Percentiles rank a stretch among this genome's conserved stretches.
Conservation (phyloP, 805 yeast species). For the Candida orba region DNA sequence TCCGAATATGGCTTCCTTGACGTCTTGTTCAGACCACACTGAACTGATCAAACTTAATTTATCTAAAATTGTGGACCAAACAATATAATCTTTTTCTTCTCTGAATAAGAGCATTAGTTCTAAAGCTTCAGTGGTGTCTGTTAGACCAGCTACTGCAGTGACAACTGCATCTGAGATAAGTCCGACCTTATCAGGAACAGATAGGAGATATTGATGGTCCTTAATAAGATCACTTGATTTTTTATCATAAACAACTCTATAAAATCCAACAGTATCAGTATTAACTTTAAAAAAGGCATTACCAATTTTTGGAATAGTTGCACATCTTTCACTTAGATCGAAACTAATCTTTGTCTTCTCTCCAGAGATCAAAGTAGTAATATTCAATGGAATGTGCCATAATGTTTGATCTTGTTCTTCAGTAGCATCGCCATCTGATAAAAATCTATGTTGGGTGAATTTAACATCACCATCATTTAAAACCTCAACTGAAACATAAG, state of each 20-base stretch:
- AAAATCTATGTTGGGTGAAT: constrained; percentile 64
- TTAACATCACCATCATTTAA: constrained; percentile 37
- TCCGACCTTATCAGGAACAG: constrained; percentile 70
- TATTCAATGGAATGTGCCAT: constrained; percentile 54
- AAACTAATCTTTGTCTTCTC: constrained; percentile 50
- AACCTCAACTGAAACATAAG: constrained; percentile 59
- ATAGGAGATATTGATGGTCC: constrained; percentile 43
- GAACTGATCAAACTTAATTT: constrained; percentile 38
- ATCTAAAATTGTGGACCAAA: constrained; percentile 52
- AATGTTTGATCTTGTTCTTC: constrained; percentile 59
- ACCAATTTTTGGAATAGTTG: constrained; percentile 35
- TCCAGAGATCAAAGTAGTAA: constrained; percentile 33
- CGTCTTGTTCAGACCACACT: constrained; percentile 46
- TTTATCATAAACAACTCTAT: constrained; percentile 61
- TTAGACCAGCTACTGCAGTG: constrained; percentile 61
- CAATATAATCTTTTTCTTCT: constrained; percentile 52
- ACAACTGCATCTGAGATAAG: constrained; percentile 67
- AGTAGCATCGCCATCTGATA: constrained; percentile 67
- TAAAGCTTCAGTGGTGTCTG: constrained; percentile 53
- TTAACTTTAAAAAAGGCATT: constrained; percentile 56
- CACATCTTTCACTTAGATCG: constrained; percentile 43
- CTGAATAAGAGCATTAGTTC: constrained; percentile 51
- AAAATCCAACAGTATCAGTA: constrained; percentile 67
- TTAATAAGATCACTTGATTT: constrained; percentile 60
- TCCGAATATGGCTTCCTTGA: constrained; percentile 38